These are phyloP conservation scores for Henckelia pumila DNA, from an alignment of 257 asterid genomes.

Conservation along the genomic window DNA sequence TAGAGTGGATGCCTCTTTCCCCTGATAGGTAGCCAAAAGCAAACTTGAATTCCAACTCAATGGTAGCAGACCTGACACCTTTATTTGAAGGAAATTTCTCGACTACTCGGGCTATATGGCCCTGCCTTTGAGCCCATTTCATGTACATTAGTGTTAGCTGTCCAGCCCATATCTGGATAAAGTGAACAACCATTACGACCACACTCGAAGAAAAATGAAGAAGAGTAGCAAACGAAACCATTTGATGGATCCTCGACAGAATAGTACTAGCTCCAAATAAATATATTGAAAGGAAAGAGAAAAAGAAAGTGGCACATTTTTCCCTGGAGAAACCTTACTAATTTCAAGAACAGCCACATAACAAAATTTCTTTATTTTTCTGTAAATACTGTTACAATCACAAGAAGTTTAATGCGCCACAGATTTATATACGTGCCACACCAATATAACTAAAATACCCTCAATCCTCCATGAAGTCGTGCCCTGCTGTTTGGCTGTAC, in stretches of 20 bases:
- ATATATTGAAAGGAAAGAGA: no score
- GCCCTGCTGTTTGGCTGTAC: no score
- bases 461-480: no score
- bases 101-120: conserved; percentile 57
- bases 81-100: conserved; percentile 50
- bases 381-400: not conserved
- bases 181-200: conserved; percentile 17
- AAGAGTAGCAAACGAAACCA: conserved; percentile 9
- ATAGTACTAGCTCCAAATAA: not conserved
- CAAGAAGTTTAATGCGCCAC: not conserved
- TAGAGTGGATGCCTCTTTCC: conserved; percentile 69
- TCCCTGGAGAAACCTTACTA: not conserved
- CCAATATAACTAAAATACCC: no score
- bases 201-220: not conserved
- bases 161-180: conserved; percentile 61
- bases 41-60: conserved; percentile 68
- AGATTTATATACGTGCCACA: no score
- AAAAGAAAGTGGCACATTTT: not conserved
- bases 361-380: no score
- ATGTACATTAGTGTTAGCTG: conserved; percentile 60
- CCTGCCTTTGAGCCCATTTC: conserved; percentile 82
- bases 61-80: conserved; percentile 45
- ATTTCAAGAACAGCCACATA: not conserved
- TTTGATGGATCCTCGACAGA: conserved; percentile 7
- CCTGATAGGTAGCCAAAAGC: conserved; percentile 73